These are phyloP conservation scores for Pseudophaeomoniella oleicola DNA, from an alignment of 2,329 filamentous ascomycete genomes.

Conservation along the genomic window DNA sequence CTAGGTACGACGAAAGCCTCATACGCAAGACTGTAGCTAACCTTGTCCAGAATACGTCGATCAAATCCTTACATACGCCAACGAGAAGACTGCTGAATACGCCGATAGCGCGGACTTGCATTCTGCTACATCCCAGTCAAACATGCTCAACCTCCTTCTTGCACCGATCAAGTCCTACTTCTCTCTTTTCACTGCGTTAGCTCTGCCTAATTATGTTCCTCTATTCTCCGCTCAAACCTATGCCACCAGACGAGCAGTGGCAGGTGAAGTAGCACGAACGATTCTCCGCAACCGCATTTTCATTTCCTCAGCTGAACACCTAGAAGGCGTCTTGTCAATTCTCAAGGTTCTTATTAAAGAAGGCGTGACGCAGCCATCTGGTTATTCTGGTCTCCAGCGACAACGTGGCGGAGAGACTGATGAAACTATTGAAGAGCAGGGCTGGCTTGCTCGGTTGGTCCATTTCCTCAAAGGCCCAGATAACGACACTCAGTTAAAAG, in stretches of 20 bases:
- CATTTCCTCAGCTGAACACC: conserved; percentile 62
- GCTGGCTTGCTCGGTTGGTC: conserved; percentile 84
- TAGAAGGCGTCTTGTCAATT: conserved; percentile 80
- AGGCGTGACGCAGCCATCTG: conserved; percentile 67
- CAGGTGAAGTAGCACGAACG: conserved; percentile 70
- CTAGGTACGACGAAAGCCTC: conserved; percentile 27
- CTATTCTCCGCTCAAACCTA: conserved; percentile 87
- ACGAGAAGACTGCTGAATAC: conserved; percentile 73
- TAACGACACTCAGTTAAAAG: conserved; percentile 86
- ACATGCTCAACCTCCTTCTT: conserved; percentile 76
- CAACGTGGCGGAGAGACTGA: conserved; percentile 75
- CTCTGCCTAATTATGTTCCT: conserved; percentile 81
- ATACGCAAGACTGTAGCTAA: conserved; percentile 4
- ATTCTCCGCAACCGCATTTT: conserved; percentile 70
- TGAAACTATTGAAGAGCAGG: conserved; percentile 95
- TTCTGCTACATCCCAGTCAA: conserved; percentile 72
- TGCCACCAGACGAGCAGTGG: conserved; percentile 76
- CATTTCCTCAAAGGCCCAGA: conserved; percentile 71
- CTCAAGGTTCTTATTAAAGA: conserved; percentile 88
- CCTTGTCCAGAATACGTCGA: conserved; percentile 63
- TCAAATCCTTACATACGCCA: conserved; percentile 79
- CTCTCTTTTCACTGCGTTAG: conserved; percentile 90
- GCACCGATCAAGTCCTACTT: conserved; percentile 80
- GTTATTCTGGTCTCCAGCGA: conserved; percentile 66
- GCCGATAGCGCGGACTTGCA: conserved; percentile 93